Evolutionary conservation across 176 grass and related monocot genomes (phyloP).

Genomic region (Pontederia paniculata): DNA sequence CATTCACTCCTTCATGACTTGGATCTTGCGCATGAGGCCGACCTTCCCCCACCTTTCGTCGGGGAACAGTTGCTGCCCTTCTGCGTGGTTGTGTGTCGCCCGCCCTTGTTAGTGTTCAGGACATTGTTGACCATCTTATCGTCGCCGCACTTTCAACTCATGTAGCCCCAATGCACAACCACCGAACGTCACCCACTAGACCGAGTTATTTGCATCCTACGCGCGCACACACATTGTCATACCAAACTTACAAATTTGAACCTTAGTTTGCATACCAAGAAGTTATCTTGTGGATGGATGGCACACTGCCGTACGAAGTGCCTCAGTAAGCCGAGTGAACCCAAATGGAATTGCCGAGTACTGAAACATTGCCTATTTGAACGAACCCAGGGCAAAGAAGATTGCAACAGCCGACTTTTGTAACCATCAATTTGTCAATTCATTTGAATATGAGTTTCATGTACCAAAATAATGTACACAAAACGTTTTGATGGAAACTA

Average conservation of each 20-base stretch:
- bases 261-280: too few species aligned
- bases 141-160: background rate
- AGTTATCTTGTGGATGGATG: background rate
- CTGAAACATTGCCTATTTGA: background rate
- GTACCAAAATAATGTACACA: too few species aligned
- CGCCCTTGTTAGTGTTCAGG: background rate
- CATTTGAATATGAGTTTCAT: too few species aligned
- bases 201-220: background rate
- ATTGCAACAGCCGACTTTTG: background rate
- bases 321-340: background rate
- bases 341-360: background rate
- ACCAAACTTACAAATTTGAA: too few species aligned
- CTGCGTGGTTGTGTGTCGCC: background rate
- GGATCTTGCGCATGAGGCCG: background rate
- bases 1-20: background rate
- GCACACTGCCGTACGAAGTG: background rate
- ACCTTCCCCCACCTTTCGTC: background rate
- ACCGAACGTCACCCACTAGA: background rate
- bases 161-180: background rate
- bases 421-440: background rate
- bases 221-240: too few species aligned
- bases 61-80: background rate
- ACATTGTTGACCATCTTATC: background rate
- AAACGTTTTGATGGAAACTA: too few species aligned
- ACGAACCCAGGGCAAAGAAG: slow-evolving; percentile 1